phyloP scores from a whole-genome alignment of 768 basidiomycete genomes.

The Galerina marginata region DNA sequence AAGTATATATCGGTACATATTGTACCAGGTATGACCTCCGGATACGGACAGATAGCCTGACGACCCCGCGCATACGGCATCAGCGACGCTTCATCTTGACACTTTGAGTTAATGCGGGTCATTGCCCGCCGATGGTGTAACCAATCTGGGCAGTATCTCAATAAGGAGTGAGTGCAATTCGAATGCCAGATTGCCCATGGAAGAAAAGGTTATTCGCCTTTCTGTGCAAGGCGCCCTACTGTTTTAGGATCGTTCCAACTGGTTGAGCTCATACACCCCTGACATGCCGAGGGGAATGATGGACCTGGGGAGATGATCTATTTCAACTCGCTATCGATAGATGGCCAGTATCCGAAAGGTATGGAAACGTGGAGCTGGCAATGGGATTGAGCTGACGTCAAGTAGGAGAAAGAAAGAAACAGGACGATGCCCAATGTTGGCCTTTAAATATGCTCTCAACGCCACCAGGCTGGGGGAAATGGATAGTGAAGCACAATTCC shows the following conservation, averaged over 20 bases:
- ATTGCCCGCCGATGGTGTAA: slow-evolving; percentile 14
- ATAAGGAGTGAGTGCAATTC: slow-evolving; percentile 13
- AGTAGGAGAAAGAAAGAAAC: slow-evolving; percentile 8
- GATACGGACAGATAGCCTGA: slow-evolving; percentile 25
- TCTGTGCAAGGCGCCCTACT: slow-evolving; percentile 11
- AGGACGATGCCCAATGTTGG: background rate
- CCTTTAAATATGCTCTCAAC: slow-evolving; percentile 23
- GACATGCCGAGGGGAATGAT: slow-evolving; percentile 21
- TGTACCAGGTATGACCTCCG: slow-evolving; percentile 13
- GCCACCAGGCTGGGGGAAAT: slow-evolving; percentile 19
- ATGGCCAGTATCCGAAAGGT: background rate
- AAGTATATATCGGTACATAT: slow-evolving; percentile 22
- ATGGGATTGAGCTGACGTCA: slow-evolving; percentile 3
- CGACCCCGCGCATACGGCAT: slow-evolving; percentile 24
- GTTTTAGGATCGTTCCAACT: slow-evolving; percentile 8
- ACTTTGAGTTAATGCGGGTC: slow-evolving; percentile 29
- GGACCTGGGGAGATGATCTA: slow-evolving; percentile 23
- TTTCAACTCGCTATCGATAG: slow-evolving; percentile 11
- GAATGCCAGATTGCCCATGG: slow-evolving; percentile 6
- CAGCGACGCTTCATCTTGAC: slow-evolving; percentile 23
- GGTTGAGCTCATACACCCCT: slow-evolving; percentile 18
- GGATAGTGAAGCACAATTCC: slow-evolving; percentile 6
- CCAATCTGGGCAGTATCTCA: slow-evolving; percentile 21
- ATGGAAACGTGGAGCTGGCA: background rate
- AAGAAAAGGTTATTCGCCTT: slow-evolving; percentile 8